Evolutionary conservation across 306 rosid species (phyloP), one percentile per base, ranked within the genome.

Genomic region (Acacia crassicarpa): DNA sequence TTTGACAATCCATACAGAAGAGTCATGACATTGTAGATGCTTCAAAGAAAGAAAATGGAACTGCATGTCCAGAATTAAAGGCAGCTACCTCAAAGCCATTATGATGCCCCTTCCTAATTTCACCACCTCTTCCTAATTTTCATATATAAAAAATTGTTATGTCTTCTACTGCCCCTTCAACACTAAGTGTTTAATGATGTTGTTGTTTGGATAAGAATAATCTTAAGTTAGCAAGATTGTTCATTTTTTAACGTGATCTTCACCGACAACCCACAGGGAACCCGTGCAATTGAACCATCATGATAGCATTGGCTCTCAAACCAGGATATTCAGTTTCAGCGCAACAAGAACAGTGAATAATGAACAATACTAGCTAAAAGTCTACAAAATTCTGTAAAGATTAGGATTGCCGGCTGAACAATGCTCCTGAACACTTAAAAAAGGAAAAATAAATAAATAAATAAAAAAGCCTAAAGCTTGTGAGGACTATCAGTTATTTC

Each of bases 291-390:
- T 68, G 65, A 56, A 76, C 66, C 71, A 44, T 51, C 54, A 22
- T 14, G 33, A 14, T 5, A 43, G 22, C 62, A 44, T 35, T 22
- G 78, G 32, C 20, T 67, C 78, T 71, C 67, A 71, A 77, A 59
- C 53, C 81, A 54, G 51, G 73, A 45, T 11, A 68, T 17, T 22
- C 27, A 45, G 10, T 43, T 38, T 54, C 72, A 41, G 73, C n/a
- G 15, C 32, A 82, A 48, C 1, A 70, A 40, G 79, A 67, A 27
- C 72, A 74, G 67, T 40, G 78, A 41, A 72, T 44, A 43, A 20
- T 71, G 54, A 72, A 58, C 77, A 15, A 76, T 53, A 48, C n/a
- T 45, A 33, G 40, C 2, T 17, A 16, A 23, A 61, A 61, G 3
- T 25, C 38, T 12, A 61, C 67, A 25, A 13, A 35, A 1, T 10